These are phyloP conservation scores for Erodium texanum DNA, from an alignment of 441 rosid genomes.

Conservation along the genomic window DNA sequence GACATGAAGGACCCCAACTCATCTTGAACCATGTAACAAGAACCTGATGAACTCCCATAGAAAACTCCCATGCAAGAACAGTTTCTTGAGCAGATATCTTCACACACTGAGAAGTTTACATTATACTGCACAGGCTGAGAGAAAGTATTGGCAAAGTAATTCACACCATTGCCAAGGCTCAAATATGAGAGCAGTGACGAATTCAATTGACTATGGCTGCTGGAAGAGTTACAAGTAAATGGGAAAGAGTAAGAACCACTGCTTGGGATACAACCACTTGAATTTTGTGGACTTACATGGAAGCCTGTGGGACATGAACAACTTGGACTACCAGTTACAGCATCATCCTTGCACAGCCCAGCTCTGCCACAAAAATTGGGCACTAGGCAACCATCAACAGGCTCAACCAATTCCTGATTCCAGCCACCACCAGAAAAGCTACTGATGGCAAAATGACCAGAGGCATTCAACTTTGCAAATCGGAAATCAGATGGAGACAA, in stretches of 20 bases:
- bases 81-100: conserved; percentile 42
- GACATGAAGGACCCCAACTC: conserved; percentile 54
- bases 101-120: conserved; percentile 43
- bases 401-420: conserved; percentile 45
- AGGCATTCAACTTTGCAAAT: conserved; percentile 41
- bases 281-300: conserved; percentile 23
- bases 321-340: conserved; percentile 22
- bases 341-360: conserved; percentile 39
- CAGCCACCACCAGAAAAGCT: conserved; percentile 33
- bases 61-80: conserved; percentile 75
- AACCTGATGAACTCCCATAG: conserved; percentile 48
- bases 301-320: conserved; percentile 70
- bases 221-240: conserved; percentile 39
- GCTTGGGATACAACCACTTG: conserved; percentile 42
- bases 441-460: conserved; percentile 44
- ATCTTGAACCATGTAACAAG: conserved; percentile 47
- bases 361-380: conserved; percentile 52
- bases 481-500: conserved; percentile 42
- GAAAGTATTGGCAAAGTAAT: conserved; percentile 51
- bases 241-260: conserved; percentile 39
- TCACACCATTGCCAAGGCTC: conserved; percentile 38
- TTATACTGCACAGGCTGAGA: conserved; percentile 36
- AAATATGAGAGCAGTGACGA: conserved; percentile 35
- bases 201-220: conserved; percentile 26
- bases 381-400: conserved; percentile 44